These are phyloP conservation scores for Camellia japonica DNA, from an alignment of 148 eudicot species.

Conservation along the genomic window DNA sequence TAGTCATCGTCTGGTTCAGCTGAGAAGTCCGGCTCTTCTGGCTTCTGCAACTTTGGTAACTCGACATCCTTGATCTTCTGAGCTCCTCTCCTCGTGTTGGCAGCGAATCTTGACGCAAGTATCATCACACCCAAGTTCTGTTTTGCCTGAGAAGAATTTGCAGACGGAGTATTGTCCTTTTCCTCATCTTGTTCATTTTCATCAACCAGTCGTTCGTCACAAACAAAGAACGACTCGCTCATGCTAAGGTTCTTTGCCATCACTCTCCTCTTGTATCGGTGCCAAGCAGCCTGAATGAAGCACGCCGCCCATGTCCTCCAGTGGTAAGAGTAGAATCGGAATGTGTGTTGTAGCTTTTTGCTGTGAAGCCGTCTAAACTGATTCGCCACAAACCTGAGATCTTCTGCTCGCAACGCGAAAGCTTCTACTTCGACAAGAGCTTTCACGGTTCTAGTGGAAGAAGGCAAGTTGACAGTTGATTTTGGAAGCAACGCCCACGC, in stretches of 20 bases:
- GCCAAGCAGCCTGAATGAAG: slow-evolving; percentile 89
- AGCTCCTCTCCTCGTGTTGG: slow-evolving; percentile 70
- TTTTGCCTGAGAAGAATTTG: slow-evolving; percentile 45
- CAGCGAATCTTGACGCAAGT: slow-evolving; percentile 73
- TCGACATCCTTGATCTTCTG: slow-evolving; percentile 52
- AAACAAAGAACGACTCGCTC: slow-evolving; percentile 44
- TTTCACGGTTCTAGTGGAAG: slow-evolving; percentile 65
- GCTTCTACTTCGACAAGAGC: slow-evolving; percentile 67
- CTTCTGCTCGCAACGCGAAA: slow-evolving; percentile 63
- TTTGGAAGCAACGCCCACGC: slow-evolving; percentile 68
- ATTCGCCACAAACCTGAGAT: slow-evolving; percentile 72
- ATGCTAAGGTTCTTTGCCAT: slow-evolving; percentile 48
- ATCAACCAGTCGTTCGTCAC: slow-evolving; percentile 3
- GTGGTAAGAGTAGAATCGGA: slow-evolving; percentile 74
- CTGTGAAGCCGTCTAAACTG: slow-evolving; percentile 86
- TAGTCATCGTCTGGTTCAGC: slow-evolving; percentile 48
- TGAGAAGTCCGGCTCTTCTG: slow-evolving; percentile 87
- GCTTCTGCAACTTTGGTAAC: slow-evolving; percentile 65
- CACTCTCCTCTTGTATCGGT: slow-evolving; percentile 59
- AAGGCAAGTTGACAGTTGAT: slow-evolving; percentile 50
- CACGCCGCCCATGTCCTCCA: slow-evolving; percentile 94
- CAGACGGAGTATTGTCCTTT: background rate
- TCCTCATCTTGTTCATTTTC: slow-evolving; percentile 32
- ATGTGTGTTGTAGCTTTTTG: slow-evolving; percentile 85
- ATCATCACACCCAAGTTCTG: slow-evolving; percentile 60